phyloP scores from a whole-genome alignment of 768 basidiomycete species.

The Rhodotorula kratochvilovae region DNA sequence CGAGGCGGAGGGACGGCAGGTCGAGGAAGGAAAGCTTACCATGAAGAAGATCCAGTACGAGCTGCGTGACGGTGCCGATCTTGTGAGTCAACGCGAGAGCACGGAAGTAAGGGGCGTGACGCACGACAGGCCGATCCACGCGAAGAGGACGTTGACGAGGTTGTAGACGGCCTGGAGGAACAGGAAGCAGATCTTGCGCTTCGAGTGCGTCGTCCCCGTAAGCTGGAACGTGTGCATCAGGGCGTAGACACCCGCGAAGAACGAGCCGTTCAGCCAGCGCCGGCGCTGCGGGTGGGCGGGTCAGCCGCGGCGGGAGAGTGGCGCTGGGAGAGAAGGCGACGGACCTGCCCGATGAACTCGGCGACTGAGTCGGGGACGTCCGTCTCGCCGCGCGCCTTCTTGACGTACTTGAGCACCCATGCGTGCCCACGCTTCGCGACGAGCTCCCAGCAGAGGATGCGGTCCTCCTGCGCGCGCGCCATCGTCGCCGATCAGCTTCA shows the following conservation, averaged over 20 bases:
- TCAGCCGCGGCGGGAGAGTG: background rate
- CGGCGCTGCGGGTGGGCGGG: background rate
- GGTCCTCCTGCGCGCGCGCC: conserved; percentile 48
- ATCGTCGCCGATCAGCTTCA: background rate
- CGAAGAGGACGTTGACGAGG: conserved; percentile 75
- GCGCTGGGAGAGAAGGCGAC: conserved; percentile 70
- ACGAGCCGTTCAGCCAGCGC: conserved; percentile 63
- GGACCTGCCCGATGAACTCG: conserved; percentile 74
- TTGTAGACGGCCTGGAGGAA: conserved; percentile 82
- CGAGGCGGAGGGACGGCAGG: conserved; percentile 52
- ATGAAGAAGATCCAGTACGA: conserved; percentile 37
- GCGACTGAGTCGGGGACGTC: conserved; percentile 86
- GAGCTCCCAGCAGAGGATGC: conserved; percentile 84
- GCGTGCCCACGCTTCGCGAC: conserved; percentile 79
- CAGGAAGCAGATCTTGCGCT: conserved; percentile 65
- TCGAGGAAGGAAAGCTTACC: background rate
- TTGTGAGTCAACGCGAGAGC: background rate
- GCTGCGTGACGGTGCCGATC: too few species aligned
- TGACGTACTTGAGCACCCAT: conserved; percentile 63
- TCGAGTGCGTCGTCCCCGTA: conserved; percentile 72
- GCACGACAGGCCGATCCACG: conserved; percentile 89
- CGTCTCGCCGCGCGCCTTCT: conserved; percentile 82
- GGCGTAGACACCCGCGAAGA: conserved; percentile 91
- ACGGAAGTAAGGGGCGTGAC: conserved; percentile 42
- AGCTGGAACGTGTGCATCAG: conserved; percentile 80